Conservation (phyloP, 108 stramenopile genomes). For the Nitzschia sp. region DNA sequence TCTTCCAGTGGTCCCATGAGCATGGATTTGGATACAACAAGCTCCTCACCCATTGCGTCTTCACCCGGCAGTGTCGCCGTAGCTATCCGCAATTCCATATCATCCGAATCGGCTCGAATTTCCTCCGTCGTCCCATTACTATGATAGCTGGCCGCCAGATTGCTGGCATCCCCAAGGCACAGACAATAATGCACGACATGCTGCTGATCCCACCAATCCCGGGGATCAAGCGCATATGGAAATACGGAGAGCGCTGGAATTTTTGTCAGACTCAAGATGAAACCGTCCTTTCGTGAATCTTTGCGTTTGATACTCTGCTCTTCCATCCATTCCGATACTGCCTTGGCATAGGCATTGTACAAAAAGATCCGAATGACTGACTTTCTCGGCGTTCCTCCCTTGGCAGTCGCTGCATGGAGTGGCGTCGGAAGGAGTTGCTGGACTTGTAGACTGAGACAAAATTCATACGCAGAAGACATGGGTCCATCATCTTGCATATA, state of each 20-base stretch:
- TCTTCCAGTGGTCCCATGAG: neutral
- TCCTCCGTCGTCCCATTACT: neutral
- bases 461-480: conserved; percentile 43
- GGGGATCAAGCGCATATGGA: conserved; percentile 37
- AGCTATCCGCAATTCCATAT: conserved; percentile 21
- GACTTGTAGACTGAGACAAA: conserved; percentile 61
- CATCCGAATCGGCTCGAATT: conserved; percentile 27
- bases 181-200: conserved; percentile 51
- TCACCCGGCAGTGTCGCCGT: neutral
- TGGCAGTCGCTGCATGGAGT: neutral
- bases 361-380: conserved; percentile 57
- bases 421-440: conserved; percentile 24
- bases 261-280: conserved; percentile 27
- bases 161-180: conserved; percentile 60
- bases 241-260: conserved; percentile 69
- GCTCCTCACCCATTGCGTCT: neutral
- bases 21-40: conserved; percentile 7
- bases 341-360: conserved; percentile 63
- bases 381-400: conserved; percentile 12
- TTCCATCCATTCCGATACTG: conserved; percentile 34
- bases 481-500: conserved; percentile 65
- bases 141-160: neutral
- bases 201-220: conserved; percentile 24
- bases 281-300: neutral
- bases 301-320: conserved; percentile 7